These are phyloP conservation scores for Brasilioporus rufonigricans DNA, from an alignment of 768 basidiomycete genomes.

Conservation along the genomic window DNA sequence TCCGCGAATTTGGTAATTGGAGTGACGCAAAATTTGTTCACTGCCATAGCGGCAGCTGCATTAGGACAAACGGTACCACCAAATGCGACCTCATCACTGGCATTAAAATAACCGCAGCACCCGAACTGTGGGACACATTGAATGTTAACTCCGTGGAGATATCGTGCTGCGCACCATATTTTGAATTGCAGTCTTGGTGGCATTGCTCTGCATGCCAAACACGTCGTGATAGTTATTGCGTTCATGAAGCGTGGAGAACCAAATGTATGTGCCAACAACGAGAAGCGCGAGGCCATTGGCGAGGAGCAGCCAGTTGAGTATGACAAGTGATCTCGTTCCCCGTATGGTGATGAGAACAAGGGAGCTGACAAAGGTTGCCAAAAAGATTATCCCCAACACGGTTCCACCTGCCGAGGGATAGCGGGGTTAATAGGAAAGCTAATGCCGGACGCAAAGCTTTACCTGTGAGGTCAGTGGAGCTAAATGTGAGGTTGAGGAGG, in stretches of 20 bases:
- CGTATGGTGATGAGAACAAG: conserved; percentile 68
- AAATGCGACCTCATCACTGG: conserved; percentile 54
- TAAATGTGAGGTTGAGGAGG: conserved; percentile 74
- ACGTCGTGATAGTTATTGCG: conserved; percentile 60
- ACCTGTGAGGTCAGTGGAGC: conserved; percentile 58
- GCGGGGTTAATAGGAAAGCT: too few relatives aligned
- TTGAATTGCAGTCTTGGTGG: conserved; percentile 59
- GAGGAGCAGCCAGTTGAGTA: conserved; percentile 76
- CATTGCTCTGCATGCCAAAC: conserved; percentile 48
- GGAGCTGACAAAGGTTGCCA: conserved; percentile 69
- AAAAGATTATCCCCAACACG: conserved; percentile 61
- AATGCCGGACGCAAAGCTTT: too few relatives aligned
- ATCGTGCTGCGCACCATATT: conserved; percentile 52
- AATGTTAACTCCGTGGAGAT: not conserved
- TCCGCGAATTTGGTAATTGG: conserved; percentile 68
- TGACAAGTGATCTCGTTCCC: conserved; percentile 65
- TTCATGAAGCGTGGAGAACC: conserved; percentile 79
- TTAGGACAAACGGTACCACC: conserved; percentile 62
- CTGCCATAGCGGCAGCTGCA: conserved; percentile 34
- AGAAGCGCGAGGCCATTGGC: conserved; percentile 59
- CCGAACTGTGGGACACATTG: conserved; percentile 45
- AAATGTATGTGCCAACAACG: conserved; percentile 68
- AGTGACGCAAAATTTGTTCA: conserved; percentile 65
- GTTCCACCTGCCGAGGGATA: conserved; percentile 57
- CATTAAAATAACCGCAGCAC: conserved; percentile 87